A percentile compares a stretch with the other conserved stretches of the same genome.
phyloP scores from a whole-genome alignment of 805 yeast genomes.

The Wickerhamiella sergipiensis region DNA sequence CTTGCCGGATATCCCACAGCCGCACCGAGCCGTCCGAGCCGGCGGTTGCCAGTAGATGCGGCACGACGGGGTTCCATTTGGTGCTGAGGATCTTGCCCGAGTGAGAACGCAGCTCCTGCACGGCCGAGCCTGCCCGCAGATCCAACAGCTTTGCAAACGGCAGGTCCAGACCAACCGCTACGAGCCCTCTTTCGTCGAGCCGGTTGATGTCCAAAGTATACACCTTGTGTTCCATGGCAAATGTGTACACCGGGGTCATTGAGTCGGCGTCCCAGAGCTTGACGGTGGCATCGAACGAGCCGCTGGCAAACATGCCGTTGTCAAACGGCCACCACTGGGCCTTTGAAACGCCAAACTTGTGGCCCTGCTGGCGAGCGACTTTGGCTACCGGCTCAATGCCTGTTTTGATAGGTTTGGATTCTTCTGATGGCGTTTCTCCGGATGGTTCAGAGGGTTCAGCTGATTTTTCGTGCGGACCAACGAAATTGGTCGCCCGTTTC shows the following conservation, averaged over 20 bases:
- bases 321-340: constrained; percentile 84
- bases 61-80: constrained; percentile 60
- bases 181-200: constrained; percentile 31
- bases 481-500: constrained; percentile 7
- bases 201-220: constrained; percentile 50
- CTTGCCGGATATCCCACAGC: constrained; percentile 74
- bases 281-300: constrained; percentile 66
- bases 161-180: constrained; percentile 62
- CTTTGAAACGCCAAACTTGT: constrained; percentile 58
- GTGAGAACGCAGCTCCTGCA: constrained; percentile 58
- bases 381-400: constrained; percentile 6
- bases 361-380: constrained; percentile 29
- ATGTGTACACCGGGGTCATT: constrained; percentile 51
- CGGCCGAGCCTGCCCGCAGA: constrained; percentile 54
- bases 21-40: constrained; percentile 69
- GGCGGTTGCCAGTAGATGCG: constrained; percentile 59
- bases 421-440: constrained; percentile 7
- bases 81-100: constrained; percentile 40
- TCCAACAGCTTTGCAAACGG: constrained; percentile 59
- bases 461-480: not conserved
- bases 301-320: constrained; percentile 69
- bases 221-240: constrained; percentile 47
- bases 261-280: constrained; percentile 70
- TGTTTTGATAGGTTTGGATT: constrained; percentile 4
- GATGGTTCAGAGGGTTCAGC: constrained; percentile 11